phyloP scores from a whole-genome alignment of 108 stramenopile genomes.

The Nitzschia sp. region DNA sequence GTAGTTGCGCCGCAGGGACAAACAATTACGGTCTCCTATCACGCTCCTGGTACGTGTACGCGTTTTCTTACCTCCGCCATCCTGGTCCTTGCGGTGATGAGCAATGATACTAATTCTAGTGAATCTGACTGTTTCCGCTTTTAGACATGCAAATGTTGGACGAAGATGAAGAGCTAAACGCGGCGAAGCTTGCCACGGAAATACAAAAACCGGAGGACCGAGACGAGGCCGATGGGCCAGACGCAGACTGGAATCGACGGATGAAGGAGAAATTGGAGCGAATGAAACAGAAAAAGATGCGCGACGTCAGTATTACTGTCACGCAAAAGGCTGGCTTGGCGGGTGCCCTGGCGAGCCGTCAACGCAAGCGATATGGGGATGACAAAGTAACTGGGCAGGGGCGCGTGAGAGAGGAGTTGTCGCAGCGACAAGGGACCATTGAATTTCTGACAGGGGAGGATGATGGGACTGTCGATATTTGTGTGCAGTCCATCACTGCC shows the following conservation, averaged over 20 bases:
- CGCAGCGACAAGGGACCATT: constrained; percentile 13
- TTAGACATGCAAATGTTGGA: constrained; percentile 17
- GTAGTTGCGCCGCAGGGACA: constrained; percentile 32
- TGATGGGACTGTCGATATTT: constrained; percentile 33
- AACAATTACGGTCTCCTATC: constrained; percentile 21
- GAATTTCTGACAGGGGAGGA: constrained; percentile 23
- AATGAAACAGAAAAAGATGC: constrained; percentile 20
- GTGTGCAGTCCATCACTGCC: constrained; percentile 34
- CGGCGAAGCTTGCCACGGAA: neutral
- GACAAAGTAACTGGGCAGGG: constrained; percentile 14
- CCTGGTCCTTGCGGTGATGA: neutral
- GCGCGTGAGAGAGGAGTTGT: constrained; percentile 33
- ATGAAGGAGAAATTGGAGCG: constrained; percentile 34
- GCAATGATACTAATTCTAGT: too few relatives aligned
- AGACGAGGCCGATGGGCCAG: constrained; percentile 13
- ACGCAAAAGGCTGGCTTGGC: constrained; percentile 17
- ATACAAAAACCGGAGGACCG: neutral
- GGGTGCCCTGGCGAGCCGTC: constrained; percentile 6
- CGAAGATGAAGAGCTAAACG: constrained; percentile 7
- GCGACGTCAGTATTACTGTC: constrained; percentile 26
- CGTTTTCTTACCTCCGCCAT: neutral
- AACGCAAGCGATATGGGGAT: constrained; percentile 6
- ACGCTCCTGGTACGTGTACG: constrained; percentile 34
- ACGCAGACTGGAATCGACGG: constrained; percentile 27
- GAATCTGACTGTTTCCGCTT: constrained; percentile 7